phyloP scores from a whole-genome alignment of 371 early-diverging fungal genomes.

The Choanephora cucurbitarum region DNA sequence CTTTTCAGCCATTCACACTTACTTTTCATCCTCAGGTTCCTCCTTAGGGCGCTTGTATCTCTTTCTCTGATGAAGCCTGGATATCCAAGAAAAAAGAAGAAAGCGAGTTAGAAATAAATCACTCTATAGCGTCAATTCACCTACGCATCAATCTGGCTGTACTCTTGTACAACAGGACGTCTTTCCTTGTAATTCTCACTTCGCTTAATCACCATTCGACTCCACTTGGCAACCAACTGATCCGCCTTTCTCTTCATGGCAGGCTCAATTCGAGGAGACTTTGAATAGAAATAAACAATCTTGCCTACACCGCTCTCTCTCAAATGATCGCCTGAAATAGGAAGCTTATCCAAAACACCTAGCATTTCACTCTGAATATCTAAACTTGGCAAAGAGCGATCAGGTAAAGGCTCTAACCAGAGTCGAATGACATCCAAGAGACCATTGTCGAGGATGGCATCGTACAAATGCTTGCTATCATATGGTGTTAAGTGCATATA shows the following conservation, averaged over 20 bases:
- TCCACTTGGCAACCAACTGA: slow-evolving; percentile 86
- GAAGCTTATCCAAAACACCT: slow-evolving; percentile 71
- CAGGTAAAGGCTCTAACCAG: slow-evolving; percentile 98
- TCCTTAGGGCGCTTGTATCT: slow-evolving; percentile 28
- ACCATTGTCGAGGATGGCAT: slow-evolving; percentile 82
- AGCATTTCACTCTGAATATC: slow-evolving; percentile 91
- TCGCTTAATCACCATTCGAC: slow-evolving; percentile 80
- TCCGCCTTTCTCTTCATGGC: slow-evolving; percentile 78
- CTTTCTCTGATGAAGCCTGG: slow-evolving; percentile 34
- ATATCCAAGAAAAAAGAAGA: too few relatives aligned
- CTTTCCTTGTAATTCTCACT: slow-evolving; percentile 79
- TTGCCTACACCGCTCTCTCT: slow-evolving; percentile 90
- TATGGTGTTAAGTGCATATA: too few relatives aligned
- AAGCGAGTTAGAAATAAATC: too few relatives aligned
- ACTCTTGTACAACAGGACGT: slow-evolving; percentile 39
- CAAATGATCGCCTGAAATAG: slow-evolving; percentile 86
- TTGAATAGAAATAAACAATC: slow-evolving; percentile 93
- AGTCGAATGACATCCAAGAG: slow-evolving; percentile 84
- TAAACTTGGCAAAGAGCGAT: slow-evolving; percentile 91
- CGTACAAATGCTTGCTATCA: slow-evolving; percentile 61
- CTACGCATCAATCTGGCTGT: slow-evolving; percentile 45
- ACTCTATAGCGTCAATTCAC: too few relatives aligned
- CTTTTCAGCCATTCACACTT: too few relatives aligned
- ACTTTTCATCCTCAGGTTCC: slow-evolving; percentile 33
- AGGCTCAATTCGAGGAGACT: slow-evolving; percentile 81